A percentile compares a stretch with the other conserved stretches of the same genome.
Evolutionary conservation across 164 flowering plant genomes (phyloP).

Genomic region (Magnolia changhungtana): DNA sequence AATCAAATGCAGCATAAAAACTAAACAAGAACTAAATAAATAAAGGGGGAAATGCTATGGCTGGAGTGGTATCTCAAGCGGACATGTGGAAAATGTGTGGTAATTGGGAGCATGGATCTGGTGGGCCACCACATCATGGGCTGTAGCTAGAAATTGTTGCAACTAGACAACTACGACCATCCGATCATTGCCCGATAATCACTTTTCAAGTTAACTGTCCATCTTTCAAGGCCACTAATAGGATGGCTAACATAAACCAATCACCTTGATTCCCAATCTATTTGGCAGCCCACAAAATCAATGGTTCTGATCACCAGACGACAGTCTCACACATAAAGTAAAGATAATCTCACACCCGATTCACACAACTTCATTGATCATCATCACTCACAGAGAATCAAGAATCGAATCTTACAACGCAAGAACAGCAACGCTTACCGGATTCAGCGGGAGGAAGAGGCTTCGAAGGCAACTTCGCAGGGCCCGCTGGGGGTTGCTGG

Average conservation of each 20-base stretch:
- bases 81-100: neutral
- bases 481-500: constrained; percentile 1
- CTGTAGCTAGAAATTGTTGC: neutral
- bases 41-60: neutral
- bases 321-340: no score
- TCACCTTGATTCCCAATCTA: neutral
- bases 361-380: no score
- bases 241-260: neutral
- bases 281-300: neutral
- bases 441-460: constrained; percentile 13
- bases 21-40: neutral
- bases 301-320: neutral
- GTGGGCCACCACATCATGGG: neutral
- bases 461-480: constrained; percentile 18
- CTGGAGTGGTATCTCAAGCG: neutral
- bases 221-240: neutral
- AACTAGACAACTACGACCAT: neutral
- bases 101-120: neutral
- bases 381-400: no score
- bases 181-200: no score
- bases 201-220: no score
- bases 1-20: neutral
- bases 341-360: no score
- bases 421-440: constrained; percentile 4
- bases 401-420: no score